Conservation (phyloP, 768 basidiomycete species). For the Auriscalpium microsporum region DNA sequence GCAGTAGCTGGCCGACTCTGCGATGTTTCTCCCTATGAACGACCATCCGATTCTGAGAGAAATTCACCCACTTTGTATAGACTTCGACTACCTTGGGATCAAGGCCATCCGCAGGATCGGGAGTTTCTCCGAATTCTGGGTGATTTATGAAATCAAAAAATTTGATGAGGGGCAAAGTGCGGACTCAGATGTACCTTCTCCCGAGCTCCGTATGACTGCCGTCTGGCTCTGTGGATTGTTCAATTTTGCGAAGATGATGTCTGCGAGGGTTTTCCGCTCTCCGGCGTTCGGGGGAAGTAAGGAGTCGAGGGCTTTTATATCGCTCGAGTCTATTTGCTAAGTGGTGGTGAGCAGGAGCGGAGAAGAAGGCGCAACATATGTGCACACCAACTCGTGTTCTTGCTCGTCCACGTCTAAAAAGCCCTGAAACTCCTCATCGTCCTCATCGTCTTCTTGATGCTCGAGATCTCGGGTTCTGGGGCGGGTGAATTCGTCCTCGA, state of each 20-base stretch:
- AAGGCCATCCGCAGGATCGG: constrained; percentile 78
- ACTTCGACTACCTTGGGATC: constrained; percentile 90
- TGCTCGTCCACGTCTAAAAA: constrained; percentile 31
- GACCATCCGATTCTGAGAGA: not conserved
- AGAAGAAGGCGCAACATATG: not conserved
- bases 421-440: constrained; percentile 41
- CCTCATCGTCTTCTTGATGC: constrained; percentile 44
- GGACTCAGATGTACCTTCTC: constrained; percentile 34
- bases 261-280: constrained; percentile 83
- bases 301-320: constrained; percentile 78
- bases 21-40: too few species aligned
- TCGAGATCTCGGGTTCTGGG: constrained; percentile 18
- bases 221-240: constrained; percentile 49
- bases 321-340: constrained; percentile 85
- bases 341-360: not conserved
- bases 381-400: constrained; percentile 42
- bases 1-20: constrained; percentile 81
- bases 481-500: constrained; percentile 20
- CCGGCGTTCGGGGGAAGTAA: constrained; percentile 67
- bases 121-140: constrained; percentile 38
- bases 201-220: constrained; percentile 50
- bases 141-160: constrained; percentile 26
- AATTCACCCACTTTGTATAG: constrained; percentile 72
- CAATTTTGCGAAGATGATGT: constrained; percentile 93
- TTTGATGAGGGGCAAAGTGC: constrained; percentile 6